Evolutionary conservation across 2,329 filamentous ascomycete genomes (phyloP), one percentile per base, ranked within the genome.

Genomic region (Colletotrichum higginsianum): DNA sequence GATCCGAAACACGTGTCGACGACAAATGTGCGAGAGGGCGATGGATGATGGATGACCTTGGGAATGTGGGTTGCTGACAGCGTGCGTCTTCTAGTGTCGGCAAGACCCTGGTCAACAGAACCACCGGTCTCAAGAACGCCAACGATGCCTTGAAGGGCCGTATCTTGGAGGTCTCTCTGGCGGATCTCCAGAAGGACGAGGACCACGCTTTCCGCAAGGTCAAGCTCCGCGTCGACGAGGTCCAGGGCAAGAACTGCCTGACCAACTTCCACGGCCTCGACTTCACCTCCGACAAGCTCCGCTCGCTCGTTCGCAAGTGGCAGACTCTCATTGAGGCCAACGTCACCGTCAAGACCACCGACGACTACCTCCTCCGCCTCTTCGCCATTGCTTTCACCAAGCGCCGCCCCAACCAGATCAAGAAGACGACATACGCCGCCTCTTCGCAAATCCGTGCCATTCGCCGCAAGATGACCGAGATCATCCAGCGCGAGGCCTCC

Each of bases 191-290:
- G 89, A 98, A 98, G 89, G 96, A 99, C 85, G 96, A 99, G 90
- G 96, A 98, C 88, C 96, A 99, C 87, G 91, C 96, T 74, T 99
- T 98, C 94, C 96, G 96, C 89, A 99, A 99, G 91, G 90, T 99
- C 85, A 98, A 97, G 91, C 95, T 99, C 84, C 92, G 96, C 78
- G 94, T 98, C 81, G 96, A 99, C 83, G 96, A 99, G 89, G 92
- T 99, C 76, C 96, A 99, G 89, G 96, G 96, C 90, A 98, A 98
- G 92, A 98, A 98, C 93, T 98, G 96, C 90, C 89, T 99, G 86
- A 98, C 96, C 90, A 98, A 98, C 92, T 99, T 99, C 93, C 95
- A 99, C 92, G 96, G 96, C 80, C 92, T 99, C 85, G 96, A 99
- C 89, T 98, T 99, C 93, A 99, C 96, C 84, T 98, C 96, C 80